Percentiles rank a stretch among this genome's conserved stretches.
phyloP scores from a whole-genome alignment of 1,139 yeast genomes.

The Taphrina betulina region DNA sequence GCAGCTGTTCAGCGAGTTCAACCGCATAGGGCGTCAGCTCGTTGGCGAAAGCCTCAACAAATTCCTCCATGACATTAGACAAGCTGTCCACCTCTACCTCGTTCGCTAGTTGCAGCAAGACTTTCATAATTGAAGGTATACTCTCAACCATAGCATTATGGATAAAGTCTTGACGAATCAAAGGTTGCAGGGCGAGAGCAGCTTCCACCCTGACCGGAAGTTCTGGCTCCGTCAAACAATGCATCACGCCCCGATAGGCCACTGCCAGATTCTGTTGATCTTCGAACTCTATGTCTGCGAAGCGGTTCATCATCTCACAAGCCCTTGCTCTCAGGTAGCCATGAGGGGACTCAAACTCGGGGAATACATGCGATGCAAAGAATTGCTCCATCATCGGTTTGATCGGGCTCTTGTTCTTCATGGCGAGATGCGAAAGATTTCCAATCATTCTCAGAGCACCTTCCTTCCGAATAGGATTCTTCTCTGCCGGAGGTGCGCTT shows the following conservation, averaged over 20 bases:
- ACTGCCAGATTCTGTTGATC: slow-evolving; percentile 50
- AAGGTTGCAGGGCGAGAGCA: slow-evolving; percentile 81
- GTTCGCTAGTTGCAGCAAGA: slow-evolving; percentile 69
- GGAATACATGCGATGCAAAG: slow-evolving; percentile 62
- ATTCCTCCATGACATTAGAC: slow-evolving; percentile 90
- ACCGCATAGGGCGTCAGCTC: slow-evolving; percentile 93
- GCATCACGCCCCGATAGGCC: slow-evolving; percentile 66
- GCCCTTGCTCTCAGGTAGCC: slow-evolving; percentile 84
- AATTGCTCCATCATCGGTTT: slow-evolving; percentile 67
- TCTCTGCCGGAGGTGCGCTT: slow-evolving; percentile 51
- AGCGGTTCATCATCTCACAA: slow-evolving; percentile 70
- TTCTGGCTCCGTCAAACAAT: slow-evolving; percentile 56
- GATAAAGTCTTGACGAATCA: slow-evolving; percentile 63
- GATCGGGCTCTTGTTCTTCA: slow-evolving; percentile 59
- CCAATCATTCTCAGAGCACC: slow-evolving; percentile 80
- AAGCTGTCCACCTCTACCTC: slow-evolving; percentile 84
- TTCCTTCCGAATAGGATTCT: slow-evolving; percentile 69
- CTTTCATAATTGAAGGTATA: slow-evolving; percentile 80
- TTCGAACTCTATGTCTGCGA: slow-evolving; percentile 62
- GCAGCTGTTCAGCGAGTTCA: slow-evolving; percentile 74
- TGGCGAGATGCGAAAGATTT: slow-evolving; percentile 61
- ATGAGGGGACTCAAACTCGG: slow-evolving; percentile 63
- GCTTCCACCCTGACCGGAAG: slow-evolving; percentile 83
- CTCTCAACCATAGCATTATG: slow-evolving; percentile 64
- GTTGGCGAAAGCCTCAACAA: slow-evolving; percentile 83